A percentile compares a stretch with the other conserved stretches of the same genome.
phyloP scores from a whole-genome alignment of 108 stramenopile genomes.

The Halocafeteria seosinensis region DNA sequence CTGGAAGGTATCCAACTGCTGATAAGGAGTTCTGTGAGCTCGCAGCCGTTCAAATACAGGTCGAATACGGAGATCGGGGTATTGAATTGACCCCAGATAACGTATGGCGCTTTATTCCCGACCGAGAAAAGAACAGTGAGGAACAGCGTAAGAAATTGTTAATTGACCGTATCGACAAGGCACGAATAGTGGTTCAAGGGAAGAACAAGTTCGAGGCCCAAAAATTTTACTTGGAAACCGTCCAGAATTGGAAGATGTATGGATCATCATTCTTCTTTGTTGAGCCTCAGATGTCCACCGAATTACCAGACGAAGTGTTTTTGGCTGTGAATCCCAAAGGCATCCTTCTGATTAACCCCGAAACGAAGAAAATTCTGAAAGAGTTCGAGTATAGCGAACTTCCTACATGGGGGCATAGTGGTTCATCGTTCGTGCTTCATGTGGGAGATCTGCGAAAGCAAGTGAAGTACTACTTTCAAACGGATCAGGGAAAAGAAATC shows the following conservation, averaged over 20 bases:
- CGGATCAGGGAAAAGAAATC: slow-evolving; percentile 23
- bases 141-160: background rate
- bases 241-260: slow-evolving; percentile 21
- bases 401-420: slow-evolving; percentile 30
- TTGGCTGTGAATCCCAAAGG: slow-evolving; percentile 26
- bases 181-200: too few species aligned
- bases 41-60: slow-evolving; percentile 20
- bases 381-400: slow-evolving; percentile 18
- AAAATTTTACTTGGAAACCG: slow-evolving; percentile 12
- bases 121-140: background rate
- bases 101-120: background rate
- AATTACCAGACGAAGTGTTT: slow-evolving; percentile 18
- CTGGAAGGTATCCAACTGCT: slow-evolving; percentile 21
- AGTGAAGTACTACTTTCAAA: slow-evolving; percentile 25
- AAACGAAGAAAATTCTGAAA: slow-evolving; percentile 14
- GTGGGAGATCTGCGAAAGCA: too few species aligned
- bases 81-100: background rate
- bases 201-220: background rate
- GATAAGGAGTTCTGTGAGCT: slow-evolving; percentile 12
- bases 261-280: slow-evolving; percentile 21
- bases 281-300: slow-evolving; percentile 9
- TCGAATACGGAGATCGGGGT: slow-evolving; percentile 2
- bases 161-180: background rate
- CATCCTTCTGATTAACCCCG: slow-evolving; percentile 19
- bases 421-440: slow-evolving; percentile 22